These are phyloP conservation scores for Porodaedalea pini DNA, from an alignment of 1,284 basidiomycete species.

Conservation along the genomic window DNA sequence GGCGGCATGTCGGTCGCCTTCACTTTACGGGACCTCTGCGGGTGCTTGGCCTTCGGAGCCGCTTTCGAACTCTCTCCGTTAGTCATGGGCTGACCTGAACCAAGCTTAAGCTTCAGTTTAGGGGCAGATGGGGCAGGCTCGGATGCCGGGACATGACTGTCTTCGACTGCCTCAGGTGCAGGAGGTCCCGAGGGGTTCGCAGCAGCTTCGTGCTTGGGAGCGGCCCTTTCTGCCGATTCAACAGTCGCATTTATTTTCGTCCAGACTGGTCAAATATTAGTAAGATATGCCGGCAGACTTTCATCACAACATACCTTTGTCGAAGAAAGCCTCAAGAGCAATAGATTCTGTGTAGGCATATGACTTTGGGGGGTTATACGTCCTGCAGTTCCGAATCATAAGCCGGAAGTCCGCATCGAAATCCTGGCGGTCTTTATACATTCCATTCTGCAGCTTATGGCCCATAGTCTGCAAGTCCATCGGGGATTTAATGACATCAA, in stretches of 20 bases:
- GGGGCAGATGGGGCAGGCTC: constrained; percentile 35
- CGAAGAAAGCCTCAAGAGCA: constrained; percentile 78
- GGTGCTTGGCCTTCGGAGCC: constrained; percentile 22
- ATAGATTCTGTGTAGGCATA: constrained; percentile 78
- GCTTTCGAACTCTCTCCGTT: constrained; percentile 15
- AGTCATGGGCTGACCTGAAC: constrained; percentile 31
- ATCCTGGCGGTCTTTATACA: constrained; percentile 81
- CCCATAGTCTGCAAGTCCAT: constrained; percentile 93
- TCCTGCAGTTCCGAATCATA: constrained; percentile 85
- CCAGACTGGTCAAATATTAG: constrained; percentile 36
- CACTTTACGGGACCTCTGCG: constrained; percentile 42
- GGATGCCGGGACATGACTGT: constrained; percentile 28
- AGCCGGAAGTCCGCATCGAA: constrained; percentile 88
- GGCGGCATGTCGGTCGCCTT: constrained; percentile 49
- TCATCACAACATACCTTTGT: constrained; percentile 65
- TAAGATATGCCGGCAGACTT: constrained; percentile 14
- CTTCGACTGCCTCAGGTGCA: constrained; percentile 20
- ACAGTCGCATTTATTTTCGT: constrained; percentile 74
- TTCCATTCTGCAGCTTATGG: constrained; percentile 83
- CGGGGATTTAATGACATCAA: constrained; percentile 85
- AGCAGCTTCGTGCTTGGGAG: constrained; percentile 26
- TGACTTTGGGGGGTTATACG: constrained; percentile 77
- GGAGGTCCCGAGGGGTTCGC: constrained; percentile 31
- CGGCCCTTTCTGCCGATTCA: constrained; percentile 41
- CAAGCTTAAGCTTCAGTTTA: constrained; percentile 55